Base-by-base conservation (phyloP, 169 alveolate genomes). In the Plasmodium reichenowi region DNA sequence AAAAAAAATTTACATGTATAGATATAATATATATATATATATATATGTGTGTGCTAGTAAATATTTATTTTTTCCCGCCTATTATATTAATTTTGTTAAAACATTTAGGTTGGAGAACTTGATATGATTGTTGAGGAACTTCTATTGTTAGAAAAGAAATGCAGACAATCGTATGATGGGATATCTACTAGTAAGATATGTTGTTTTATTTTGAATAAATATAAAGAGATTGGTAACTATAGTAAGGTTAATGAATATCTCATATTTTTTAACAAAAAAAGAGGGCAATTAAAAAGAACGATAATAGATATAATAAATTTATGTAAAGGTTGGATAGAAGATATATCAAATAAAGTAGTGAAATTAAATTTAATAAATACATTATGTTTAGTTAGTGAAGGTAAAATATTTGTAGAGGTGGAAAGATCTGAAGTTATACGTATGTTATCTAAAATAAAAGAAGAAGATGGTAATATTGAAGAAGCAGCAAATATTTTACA, bases 161-260 rank as follows among this genome's bases (percentile, higher is more conserved):
- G 96, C 74, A 89, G 96, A 15, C 78, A 64, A 15, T 85, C 95
- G 2, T 88, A 83, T 13, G 96, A 94, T 88, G 96, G 96, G 13
- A 88, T 56, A 71, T 94, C 96, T 0, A 94, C 92, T 26, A 74
- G 92, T 60, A 88, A 88, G 26, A 76, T 94, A 15, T 92, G 95
- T 63, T 78, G 75, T 26, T 94, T 86, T 26, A 89, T 94, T 32
- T 47, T 94, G 13, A 88, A 89, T 29, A 52, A 90, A 67, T 88
- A 92, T 67, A 92, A 92, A 62, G 83, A 72, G 15, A 86, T 38
- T n/a, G 73, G 89, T 8, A 94, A 94, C 26, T 88, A 88, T 74
- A 72, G 76, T 24, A 94, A 92, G 26, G 67, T 90, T 24, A 89
- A 50, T 68, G 93, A 94, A 74, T 94, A 94, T 66, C 56, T 94